These are phyloP conservation scores for Phytophthora palmivora DNA, from an alignment of 352 stramenopile genomes.

Conservation along the genomic window DNA sequence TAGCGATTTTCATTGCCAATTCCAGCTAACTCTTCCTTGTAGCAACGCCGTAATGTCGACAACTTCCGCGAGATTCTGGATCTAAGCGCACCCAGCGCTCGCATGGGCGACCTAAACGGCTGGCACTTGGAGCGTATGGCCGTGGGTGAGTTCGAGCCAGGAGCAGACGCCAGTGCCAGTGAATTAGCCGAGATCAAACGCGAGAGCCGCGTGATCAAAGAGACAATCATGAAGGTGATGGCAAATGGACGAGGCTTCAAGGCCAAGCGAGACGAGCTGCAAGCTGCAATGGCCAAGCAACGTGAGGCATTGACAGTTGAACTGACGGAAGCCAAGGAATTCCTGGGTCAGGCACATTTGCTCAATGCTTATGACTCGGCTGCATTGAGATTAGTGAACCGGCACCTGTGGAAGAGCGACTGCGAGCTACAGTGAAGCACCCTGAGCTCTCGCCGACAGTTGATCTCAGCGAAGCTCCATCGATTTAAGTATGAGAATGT, in stretches of 20 bases:
- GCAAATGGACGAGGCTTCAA: constrained; percentile 60
- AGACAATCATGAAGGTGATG: constrained; percentile 63
- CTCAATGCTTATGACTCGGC: constrained; percentile 43
- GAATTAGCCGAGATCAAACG: constrained; percentile 71
- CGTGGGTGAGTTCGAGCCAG: constrained; percentile 70
- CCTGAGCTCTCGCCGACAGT: constrained; percentile 49
- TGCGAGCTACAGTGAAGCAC: constrained; percentile 64
- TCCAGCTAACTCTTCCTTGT: constrained; percentile 1
- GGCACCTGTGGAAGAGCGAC: constrained; percentile 66
- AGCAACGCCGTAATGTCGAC: constrained; percentile 84
- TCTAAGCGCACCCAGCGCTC: constrained; percentile 61
- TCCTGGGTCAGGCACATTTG: constrained; percentile 73
- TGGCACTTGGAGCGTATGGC: constrained; percentile 89
- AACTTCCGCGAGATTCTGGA: constrained; percentile 81
- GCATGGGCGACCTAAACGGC: constrained; percentile 69
- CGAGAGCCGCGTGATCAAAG: constrained; percentile 63
- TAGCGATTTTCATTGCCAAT: neutral
- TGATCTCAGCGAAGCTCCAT: constrained; percentile 55
- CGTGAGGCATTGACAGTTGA: constrained; percentile 69
- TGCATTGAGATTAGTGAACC: constrained; percentile 58
- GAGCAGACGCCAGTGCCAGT: constrained; percentile 26
- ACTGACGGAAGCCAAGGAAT: constrained; percentile 74
- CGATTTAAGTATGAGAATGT: constrained; percentile 46
- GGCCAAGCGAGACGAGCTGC: constrained; percentile 61
- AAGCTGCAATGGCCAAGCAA: constrained; percentile 75